Evolutionary conservation across 768 basidiomycete species (phyloP).

Genomic region (Pulveroboletus sp.): DNA sequence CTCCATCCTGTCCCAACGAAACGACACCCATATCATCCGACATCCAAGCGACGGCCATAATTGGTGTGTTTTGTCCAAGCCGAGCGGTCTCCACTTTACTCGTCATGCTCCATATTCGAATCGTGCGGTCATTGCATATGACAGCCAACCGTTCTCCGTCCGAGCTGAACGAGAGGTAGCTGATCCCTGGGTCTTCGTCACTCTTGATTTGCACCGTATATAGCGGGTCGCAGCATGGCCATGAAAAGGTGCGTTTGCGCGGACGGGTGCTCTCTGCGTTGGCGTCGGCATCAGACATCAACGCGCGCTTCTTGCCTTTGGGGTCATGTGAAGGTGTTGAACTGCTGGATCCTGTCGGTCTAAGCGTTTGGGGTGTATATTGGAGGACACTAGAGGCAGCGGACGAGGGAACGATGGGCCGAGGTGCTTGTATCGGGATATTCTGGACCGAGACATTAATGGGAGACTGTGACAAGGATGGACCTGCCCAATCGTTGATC

Average conservation of each 20-base stretch:
- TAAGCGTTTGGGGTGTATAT: constrained; percentile 20
- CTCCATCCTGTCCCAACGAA: constrained; percentile 52
- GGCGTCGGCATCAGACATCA: constrained; percentile 20
- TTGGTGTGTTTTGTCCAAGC: constrained; percentile 46
- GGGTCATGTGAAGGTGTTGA: constrained; percentile 27
- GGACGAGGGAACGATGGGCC: constrained; percentile 25
- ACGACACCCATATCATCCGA: constrained; percentile 52
- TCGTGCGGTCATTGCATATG: constrained; percentile 54
- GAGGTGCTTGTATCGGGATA: constrained; percentile 28
- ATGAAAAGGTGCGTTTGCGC: constrained; percentile 36
- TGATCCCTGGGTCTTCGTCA: constrained; percentile 44
- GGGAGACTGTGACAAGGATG: constrained; percentile 16
- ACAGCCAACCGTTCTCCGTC: constrained; percentile 56
- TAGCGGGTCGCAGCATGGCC: constrained; percentile 45
- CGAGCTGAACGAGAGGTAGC: constrained; percentile 45
- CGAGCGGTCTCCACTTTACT: constrained; percentile 49
- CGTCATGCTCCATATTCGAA: constrained; percentile 59
- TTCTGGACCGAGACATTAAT: constrained; percentile 12
- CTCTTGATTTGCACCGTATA: constrained; percentile 39
- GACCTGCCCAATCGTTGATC: constrained; percentile 21
- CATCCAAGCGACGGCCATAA: constrained; percentile 56
- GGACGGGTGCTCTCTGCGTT: constrained; percentile 28
- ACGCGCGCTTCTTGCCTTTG: constrained; percentile 39
- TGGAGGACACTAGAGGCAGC: constrained; percentile 33
- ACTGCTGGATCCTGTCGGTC: constrained; percentile 10